These are phyloP conservation scores for Apiotrichum mycotoxinovorans DNA, from an alignment of 1,284 basidiomycete genomes.

Conservation along the genomic window DNA sequence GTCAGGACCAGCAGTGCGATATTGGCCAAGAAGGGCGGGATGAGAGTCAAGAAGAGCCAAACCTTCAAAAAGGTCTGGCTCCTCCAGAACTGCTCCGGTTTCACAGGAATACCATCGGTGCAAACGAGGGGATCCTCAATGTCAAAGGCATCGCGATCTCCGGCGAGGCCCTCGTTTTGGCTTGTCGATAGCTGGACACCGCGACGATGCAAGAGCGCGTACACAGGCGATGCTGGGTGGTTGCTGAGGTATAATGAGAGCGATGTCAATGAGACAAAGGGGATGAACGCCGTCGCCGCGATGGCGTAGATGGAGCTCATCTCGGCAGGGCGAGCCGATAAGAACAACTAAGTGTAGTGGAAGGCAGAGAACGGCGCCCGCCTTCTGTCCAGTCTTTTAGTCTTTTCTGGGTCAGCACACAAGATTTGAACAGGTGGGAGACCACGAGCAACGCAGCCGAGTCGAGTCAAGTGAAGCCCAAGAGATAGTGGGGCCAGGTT, in stretches of 20 bases:
- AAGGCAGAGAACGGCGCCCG: too few relatives aligned
- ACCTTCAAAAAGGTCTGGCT: constrained; percentile 28
- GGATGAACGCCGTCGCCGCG: constrained; percentile 35
- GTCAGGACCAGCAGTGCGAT: constrained; percentile 30
- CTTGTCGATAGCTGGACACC: constrained; percentile 33
- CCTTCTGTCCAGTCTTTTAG: too few relatives aligned
- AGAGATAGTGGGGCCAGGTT: too few relatives aligned
- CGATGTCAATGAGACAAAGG: constrained; percentile 33
- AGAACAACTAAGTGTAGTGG: too few relatives aligned
- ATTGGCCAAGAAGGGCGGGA: constrained; percentile 32
- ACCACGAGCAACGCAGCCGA: too few relatives aligned
- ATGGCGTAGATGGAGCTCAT: constrained; percentile 17
- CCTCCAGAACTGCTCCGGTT: constrained; percentile 65
- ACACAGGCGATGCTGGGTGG: constrained; percentile 34
- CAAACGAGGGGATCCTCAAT: constrained; percentile 67
- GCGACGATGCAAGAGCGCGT: constrained; percentile 9
- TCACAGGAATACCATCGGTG: constrained; percentile 69
- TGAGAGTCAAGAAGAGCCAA: constrained; percentile 34
- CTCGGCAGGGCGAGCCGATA: not conserved
- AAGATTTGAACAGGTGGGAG: too few relatives aligned
- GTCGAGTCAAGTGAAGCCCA: too few relatives aligned
- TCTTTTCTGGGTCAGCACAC: too few relatives aligned
- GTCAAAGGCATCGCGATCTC: constrained; percentile 66
- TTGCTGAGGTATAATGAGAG: constrained; percentile 38
- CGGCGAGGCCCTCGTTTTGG: constrained; percentile 32